Evolutionary conservation across 768 basidiomycete species (phyloP).

Genomic region (Tulasnella calospora): DNA sequence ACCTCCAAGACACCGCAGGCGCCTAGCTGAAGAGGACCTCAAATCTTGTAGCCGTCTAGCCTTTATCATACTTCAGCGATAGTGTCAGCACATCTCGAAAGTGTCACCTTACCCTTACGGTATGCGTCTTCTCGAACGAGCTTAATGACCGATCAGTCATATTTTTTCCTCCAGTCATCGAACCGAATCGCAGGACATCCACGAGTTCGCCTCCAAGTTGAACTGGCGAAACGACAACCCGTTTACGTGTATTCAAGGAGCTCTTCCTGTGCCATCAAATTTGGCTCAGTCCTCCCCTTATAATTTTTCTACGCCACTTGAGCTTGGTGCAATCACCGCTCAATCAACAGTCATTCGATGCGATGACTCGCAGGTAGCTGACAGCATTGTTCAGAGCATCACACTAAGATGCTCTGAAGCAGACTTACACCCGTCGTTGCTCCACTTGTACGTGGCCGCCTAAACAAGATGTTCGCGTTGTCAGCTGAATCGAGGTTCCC

Average conservation of each 20-base stretch:
- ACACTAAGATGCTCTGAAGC: background rate
- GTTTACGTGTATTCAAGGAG: conserved; percentile 14
- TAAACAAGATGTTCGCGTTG: background rate
- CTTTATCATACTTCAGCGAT: conserved; percentile 26
- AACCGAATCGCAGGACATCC: background rate
- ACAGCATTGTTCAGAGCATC: background rate
- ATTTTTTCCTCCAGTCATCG: background rate
- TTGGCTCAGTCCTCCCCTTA: background rate
- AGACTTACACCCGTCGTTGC: background rate
- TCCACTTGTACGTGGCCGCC: background rate
- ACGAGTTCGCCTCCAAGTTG: background rate
- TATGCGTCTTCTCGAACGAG: background rate
- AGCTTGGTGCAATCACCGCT: background rate
- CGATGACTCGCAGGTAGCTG: background rate
- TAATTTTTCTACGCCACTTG: background rate
- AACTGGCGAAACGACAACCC: conserved; percentile 14
- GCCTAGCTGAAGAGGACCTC: no score
- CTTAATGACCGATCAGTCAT: background rate
- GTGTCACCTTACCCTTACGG: conserved; percentile 20
- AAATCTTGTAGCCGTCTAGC: background rate
- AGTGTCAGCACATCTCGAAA: conserved; percentile 25
- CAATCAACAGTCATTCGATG: conserved; percentile 6
- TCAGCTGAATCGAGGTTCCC: background rate
- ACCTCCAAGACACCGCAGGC: background rate
- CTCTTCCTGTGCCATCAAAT: background rate